Evolutionary conservation across 306 rosid genomes (phyloP), one percentile per base, ranked within the genome.

Genomic region (Trifolium subterraneum): DNA sequence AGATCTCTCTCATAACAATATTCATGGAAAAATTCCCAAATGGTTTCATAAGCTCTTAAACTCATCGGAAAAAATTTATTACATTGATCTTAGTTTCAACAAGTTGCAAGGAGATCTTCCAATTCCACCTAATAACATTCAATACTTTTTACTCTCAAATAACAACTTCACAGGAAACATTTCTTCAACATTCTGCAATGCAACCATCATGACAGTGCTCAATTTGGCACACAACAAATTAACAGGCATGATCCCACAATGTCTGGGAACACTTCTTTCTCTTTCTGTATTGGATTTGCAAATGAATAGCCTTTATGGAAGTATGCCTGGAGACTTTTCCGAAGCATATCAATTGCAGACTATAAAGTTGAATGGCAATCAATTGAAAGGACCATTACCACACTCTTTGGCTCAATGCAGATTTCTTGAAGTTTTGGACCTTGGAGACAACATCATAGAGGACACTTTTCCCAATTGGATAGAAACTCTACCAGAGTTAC

Each of bases 391-490:
- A 42, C 44, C 75, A 0, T 7, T 82, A 22, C 88, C 87, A 33
- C 39, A 0, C 0, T 68, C 81, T 25, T 69, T 86, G 78, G 16
- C 33, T 0, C 11, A 65, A 0, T 86, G 90, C 15, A 13, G 2
- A 8, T 0, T 0, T 0, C 66, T 85, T 0, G 45, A 81, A 68
- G 69, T 88, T 63, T 25, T 88, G 4, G 85, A 88, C 33, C 7
- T 88, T 42, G 87, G 80, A 27, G 42, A 71, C 0, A 88, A 83
- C 42, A 35, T 31, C 5, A 55, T 85, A 19, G 29, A 51, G 3
- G 86, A 75, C 3, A 9, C n/a, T 2, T 85, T 83, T 68, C 86
- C 84, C 4, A 1, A 3, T 45, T 85, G 85, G 86, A 35, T 87
- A 56, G 83, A 66, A 47, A 15, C 50, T 22, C 71, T 84, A 2